Evolutionary conservation across 345 rosid species (phyloP).

Genomic region (Aquilaria yunnanensis): DNA sequence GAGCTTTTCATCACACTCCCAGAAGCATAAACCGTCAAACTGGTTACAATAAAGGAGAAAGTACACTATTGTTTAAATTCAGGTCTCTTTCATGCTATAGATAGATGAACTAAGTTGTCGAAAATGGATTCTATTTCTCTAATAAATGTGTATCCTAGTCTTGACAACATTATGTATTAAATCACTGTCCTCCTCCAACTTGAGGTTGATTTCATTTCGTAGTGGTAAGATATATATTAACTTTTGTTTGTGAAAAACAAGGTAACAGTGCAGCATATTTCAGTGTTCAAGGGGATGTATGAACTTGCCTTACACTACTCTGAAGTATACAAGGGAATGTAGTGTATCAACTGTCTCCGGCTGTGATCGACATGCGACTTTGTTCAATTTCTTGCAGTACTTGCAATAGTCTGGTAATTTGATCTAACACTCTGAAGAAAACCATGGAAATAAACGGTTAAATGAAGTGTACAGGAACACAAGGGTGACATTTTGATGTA

Average conservation of each 20-base stretch:
- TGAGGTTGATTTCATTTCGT: no score
- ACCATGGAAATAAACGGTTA: neutral
- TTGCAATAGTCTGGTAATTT: conserved; percentile 32
- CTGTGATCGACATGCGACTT: conserved; percentile 11
- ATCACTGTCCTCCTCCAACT: no score
- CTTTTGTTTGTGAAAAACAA: no score
- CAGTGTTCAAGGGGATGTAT: no score
- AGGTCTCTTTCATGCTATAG: no score
- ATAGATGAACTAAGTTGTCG: conserved; percentile 5
- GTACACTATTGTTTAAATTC: no score
- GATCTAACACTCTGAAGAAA: conserved; percentile 60
- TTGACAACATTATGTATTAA: no score
- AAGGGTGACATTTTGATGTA: neutral
- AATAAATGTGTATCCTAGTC: no score
- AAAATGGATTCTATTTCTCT: conserved; percentile 10
- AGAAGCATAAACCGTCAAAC: no score
- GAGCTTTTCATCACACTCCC: no score
- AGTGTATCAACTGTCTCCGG: neutral
- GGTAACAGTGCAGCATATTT: no score
- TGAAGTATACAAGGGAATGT: neutral
- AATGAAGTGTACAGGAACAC: neutral
- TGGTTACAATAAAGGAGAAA: neutral
- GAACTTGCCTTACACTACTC: neutral
- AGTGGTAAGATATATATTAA: no score
- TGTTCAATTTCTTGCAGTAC: conserved; percentile 15